A percentile compares a stretch with the other conserved stretches of the same genome.
Conservation (phyloP, 164 flowering plant species). For the Umbilicus rupestris region DNA sequence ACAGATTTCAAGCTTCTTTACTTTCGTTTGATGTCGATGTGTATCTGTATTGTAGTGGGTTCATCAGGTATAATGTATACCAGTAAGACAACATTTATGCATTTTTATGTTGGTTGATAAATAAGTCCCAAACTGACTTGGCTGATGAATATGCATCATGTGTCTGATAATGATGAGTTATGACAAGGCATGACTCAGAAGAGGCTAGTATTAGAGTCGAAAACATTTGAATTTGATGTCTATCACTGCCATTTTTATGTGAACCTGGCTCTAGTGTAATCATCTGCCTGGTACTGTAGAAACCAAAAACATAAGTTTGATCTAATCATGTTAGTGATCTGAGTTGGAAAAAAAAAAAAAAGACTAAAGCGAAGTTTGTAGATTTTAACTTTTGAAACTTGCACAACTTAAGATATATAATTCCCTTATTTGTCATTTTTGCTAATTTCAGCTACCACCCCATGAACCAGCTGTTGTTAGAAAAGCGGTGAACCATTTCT, state of each 20-base stretch:
- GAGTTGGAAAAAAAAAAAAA: background rate
- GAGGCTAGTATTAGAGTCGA: too few relatives aligned
- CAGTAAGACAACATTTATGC: background rate
- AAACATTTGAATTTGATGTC: too few relatives aligned
- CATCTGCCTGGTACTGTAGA: too few relatives aligned
- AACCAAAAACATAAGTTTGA: background rate
- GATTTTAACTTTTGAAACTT: background rate
- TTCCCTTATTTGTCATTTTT: slow-evolving; percentile 4
- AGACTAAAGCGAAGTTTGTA: background rate
- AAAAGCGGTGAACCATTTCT: slow-evolving; percentile 89
- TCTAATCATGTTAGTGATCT: background rate
- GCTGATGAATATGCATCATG: too few relatives aligned
- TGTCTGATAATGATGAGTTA: too few relatives aligned
- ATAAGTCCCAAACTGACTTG: too few relatives aligned
- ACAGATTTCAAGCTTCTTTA: background rate
- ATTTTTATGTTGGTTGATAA: too few relatives aligned
- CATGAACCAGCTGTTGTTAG: slow-evolving; percentile 81
- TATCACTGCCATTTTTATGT: too few relatives aligned
- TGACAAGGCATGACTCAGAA: too few relatives aligned
- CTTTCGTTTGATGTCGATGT: background rate
- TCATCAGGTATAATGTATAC: background rate
- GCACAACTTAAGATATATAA: background rate
- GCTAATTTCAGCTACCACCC: slow-evolving; percentile 67
- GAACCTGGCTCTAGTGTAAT: too few relatives aligned
- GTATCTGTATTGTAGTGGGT: background rate